A percentile compares a stretch with the other conserved stretches of the same genome.
These are phyloP conservation scores for Pulveroboletus sp. DNA, from an alignment of 768 basidiomycete species.

Conservation along the genomic window DNA sequence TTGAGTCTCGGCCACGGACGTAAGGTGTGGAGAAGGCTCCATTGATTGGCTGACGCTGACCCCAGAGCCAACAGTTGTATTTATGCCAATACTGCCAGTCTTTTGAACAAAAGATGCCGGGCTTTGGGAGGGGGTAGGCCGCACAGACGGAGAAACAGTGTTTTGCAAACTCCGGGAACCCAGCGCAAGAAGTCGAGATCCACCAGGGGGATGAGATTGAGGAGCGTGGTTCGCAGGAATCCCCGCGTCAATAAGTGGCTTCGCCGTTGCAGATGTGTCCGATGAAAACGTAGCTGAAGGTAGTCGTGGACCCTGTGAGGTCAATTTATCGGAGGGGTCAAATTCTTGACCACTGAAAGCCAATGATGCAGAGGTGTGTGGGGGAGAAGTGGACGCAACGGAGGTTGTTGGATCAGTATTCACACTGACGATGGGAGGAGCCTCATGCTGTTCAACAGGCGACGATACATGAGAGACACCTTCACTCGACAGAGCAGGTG, in stretches of 20 bases:
- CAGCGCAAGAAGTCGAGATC: slow-evolving; percentile 42
- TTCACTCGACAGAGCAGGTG: slow-evolving; percentile 6
- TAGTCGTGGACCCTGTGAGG: slow-evolving; percentile 32
- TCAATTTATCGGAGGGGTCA: slow-evolving; percentile 17
- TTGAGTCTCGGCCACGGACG: slow-evolving; percentile 8
- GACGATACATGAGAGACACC: slow-evolving; percentile 14
- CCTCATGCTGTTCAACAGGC: slow-evolving; percentile 11
- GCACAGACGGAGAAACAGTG: slow-evolving; percentile 12
- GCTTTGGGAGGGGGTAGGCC: slow-evolving; percentile 20
- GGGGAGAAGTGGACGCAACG: slow-evolving; percentile 12
- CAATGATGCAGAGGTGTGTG: slow-evolving; percentile 5
- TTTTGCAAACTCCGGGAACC: slow-evolving; percentile 26
- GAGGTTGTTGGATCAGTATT: slow-evolving; percentile 2
- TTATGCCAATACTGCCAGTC: slow-evolving; percentile 14
- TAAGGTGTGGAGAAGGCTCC: slow-evolving; percentile 15
- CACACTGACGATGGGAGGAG: background rate
- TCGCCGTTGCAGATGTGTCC: slow-evolving; percentile 16
- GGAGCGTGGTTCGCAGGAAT: slow-evolving; percentile 30
- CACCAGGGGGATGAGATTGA: slow-evolving; percentile 38
- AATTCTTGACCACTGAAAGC: slow-evolving; percentile 12
- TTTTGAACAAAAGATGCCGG: slow-evolving; percentile 22
- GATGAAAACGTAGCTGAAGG: slow-evolving; percentile 31
- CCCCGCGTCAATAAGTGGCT: slow-evolving; percentile 37
- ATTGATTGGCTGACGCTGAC: slow-evolving; percentile 9
- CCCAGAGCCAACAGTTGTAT: slow-evolving; percentile 6